Base-by-base conservation (phyloP, 805 yeast species). In the Metschnikowia cerradonensis region DNA sequence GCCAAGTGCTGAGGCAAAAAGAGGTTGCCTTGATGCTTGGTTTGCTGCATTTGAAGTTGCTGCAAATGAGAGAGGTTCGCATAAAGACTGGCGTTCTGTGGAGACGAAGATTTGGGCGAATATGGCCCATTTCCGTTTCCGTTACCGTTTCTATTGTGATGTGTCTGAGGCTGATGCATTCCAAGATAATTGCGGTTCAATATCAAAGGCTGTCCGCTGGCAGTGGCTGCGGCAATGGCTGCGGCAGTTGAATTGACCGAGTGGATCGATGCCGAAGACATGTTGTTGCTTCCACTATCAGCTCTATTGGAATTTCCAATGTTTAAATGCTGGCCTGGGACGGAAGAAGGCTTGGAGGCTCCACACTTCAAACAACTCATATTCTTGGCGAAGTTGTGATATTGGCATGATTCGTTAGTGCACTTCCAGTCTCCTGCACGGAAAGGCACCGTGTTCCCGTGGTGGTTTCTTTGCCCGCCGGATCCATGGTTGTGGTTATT, bases 361-460 rank as follows among this genome's bases (percentile, higher is more conserved):
- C 96, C 95, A 70, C 97, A 90, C 65, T 92, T 84, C 64, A 90
- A 76, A 65, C 97, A 90, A 51, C 84, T 82, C 51, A 88, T 75
- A 66, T 90, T 90, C 63, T 90, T 90, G 3, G 97, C 97, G 75
- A 90, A 90, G 67, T 90, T 90, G 67, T 90, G 97, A 67, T 91
- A 91, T 33, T 83, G 77, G 66, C 97, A 91, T 23, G 80, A 74
- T 49, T 86, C 91, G 55, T 80, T 82, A 26, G 80, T 75, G 72
- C 97, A 91, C 67, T 90, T 90, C 97, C 97, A 91, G 69, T 90
- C 97, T 47, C 97, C 97, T 2, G 97, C 97, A 60, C 97, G 79
- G 69, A 91, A 91, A 31, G 97, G 96, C n/a, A 91, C 95, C 60
- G 81, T 77, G 48, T 69, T 70, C 40, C 72, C 65, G 50, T 63